A percentile compares a stretch with the other conserved stretches of the same genome.
These are phyloP conservation scores for Raddia guianensis DNA, from an alignment of 176 grass and related monocot genomes.

Conservation along the genomic window DNA sequence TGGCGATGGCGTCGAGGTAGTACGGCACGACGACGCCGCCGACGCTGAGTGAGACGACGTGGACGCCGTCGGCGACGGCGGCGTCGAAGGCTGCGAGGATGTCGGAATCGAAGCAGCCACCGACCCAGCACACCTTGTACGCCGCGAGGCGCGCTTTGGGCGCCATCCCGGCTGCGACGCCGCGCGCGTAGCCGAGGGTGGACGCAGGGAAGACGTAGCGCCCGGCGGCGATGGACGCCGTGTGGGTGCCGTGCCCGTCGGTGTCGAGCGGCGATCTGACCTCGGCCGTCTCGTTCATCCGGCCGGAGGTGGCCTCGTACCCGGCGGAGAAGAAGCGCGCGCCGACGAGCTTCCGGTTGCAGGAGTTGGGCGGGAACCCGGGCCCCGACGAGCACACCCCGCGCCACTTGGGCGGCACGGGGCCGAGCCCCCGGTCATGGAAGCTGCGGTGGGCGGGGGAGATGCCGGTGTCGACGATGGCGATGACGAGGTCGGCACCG, in stretches of 20 bases:
- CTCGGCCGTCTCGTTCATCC: conserved; percentile 87
- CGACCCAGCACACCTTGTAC: conserved; percentile 91
- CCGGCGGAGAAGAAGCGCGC: conserved; percentile 76
- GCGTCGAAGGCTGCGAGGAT: conserved; percentile 95
- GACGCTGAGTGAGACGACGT: conserved; percentile 85
- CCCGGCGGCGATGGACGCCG: conserved; percentile 83
- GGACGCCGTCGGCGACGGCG: conserved; percentile 76
- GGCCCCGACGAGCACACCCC: conserved; percentile 65
- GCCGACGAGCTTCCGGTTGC: conserved; percentile 88
- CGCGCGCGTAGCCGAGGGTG: conserved; percentile 84
- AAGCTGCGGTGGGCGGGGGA: conserved; percentile 77
- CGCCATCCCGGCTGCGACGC: conserved; percentile 92
- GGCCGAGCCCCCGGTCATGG: conserved; percentile 61
- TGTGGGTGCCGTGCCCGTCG: conserved; percentile 88
- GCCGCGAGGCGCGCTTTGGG: conserved; percentile 87
- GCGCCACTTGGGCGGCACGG: conserved; percentile 60
- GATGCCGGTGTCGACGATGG: conserved; percentile 85
- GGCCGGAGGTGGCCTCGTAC: conserved; percentile 82
- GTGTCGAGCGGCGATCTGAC: conserved; percentile 77
- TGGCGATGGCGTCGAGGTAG: conserved; percentile 88
- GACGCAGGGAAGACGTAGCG: conserved; percentile 95
- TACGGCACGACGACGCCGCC: conserved; percentile 89
- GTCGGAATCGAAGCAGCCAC: conserved; percentile 92
- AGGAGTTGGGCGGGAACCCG: conserved; percentile 61
- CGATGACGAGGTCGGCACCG: conserved; percentile 79